Percentiles rank a stretch among this genome's conserved stretches.
These are phyloP conservation scores for Phytopythium litorale DNA, from an alignment of 352 stramenopile genomes.

Conservation along the genomic window DNA sequence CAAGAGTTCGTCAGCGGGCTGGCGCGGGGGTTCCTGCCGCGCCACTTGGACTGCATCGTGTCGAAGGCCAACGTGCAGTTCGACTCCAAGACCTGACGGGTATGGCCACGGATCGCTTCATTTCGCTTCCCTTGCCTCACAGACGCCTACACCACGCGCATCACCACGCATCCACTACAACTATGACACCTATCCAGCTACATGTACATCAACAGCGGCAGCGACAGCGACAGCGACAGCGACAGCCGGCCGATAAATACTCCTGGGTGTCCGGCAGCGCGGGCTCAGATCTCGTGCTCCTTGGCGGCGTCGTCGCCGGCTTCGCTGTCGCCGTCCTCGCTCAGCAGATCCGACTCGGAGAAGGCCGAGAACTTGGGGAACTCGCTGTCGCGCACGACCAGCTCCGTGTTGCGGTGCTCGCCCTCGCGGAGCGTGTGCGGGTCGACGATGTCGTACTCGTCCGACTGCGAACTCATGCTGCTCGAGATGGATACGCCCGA, in stretches of 20 bases:
- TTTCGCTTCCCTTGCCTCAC: background rate
- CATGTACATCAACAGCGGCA: too few relatives aligned
- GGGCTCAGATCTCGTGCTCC: conserved; percentile 5
- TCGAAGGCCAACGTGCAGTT: too few relatives aligned
- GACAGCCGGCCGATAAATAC: conserved; percentile 2
- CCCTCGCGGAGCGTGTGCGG: conserved; percentile 46
- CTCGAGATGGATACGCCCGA: conserved; percentile 27
- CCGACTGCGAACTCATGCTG: conserved; percentile 22
- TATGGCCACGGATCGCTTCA: too few relatives aligned
- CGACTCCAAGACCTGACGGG: too few relatives aligned
- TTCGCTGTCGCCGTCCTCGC: conserved; percentile 15
- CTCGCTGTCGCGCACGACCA: conserved; percentile 45
- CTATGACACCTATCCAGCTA: background rate
- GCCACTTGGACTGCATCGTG: too few relatives aligned
- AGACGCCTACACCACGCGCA: background rate
- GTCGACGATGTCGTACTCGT: conserved; percentile 78
- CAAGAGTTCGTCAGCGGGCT: too few relatives aligned
- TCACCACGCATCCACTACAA: background rate
- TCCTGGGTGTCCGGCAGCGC: background rate
- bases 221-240: background rate
- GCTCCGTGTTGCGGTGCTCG: conserved; percentile 66
- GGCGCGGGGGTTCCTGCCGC: too few relatives aligned
- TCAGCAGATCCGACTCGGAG: conserved; percentile 33
- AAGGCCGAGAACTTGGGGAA: conserved; percentile 69
- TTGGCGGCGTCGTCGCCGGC: conserved; percentile 1